These are phyloP conservation scores for Ceratocystis cacaofunesta DNA, from an alignment of 2,329 filamentous ascomycete species.

Conservation along the genomic window DNA sequence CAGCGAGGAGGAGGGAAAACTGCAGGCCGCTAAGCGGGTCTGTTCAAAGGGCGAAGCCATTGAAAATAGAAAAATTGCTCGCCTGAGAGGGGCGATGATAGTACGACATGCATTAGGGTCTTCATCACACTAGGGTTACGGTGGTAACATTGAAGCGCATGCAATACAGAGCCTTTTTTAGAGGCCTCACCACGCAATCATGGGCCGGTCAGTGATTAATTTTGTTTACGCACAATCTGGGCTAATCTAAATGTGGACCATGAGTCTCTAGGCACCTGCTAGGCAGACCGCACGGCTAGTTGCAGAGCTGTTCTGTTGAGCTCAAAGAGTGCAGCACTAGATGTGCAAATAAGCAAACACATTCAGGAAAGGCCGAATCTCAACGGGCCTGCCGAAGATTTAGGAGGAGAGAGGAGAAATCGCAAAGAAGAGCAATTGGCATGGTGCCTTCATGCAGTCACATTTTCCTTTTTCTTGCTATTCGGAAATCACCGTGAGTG, in stretches of 20 bases:
- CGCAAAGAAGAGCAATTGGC: not conserved
- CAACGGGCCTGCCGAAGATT: not conserved
- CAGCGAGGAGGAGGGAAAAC: not conserved
- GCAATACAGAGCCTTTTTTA: too few relatives aligned
- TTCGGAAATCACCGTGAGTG: not conserved
- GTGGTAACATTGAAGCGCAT: too few relatives aligned
- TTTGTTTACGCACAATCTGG: too few relatives aligned
- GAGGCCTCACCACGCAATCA: too few relatives aligned
- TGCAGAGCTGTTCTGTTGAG: not conserved
- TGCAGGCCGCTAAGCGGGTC: not conserved
- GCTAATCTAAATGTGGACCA: not conserved
- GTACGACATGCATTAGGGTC: too few relatives aligned
- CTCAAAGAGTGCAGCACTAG: not conserved
- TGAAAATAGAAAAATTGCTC: not conserved
- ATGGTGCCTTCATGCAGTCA: not conserved
- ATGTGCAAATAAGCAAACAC: not conserved
- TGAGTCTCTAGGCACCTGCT: not conserved
- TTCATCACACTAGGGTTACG: too few relatives aligned
- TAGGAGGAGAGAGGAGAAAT: too few relatives aligned
- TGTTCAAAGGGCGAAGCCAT: not conserved
- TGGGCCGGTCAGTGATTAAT: not conserved
- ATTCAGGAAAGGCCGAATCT: not conserved
- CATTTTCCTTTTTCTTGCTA: not conserved
- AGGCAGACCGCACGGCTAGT: not conserved
- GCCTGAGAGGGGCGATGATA: not conserved